These are phyloP conservation scores for Leccinum truebloodii DNA, from an alignment of 768 basidiomycete genomes.

Conservation along the genomic window DNA sequence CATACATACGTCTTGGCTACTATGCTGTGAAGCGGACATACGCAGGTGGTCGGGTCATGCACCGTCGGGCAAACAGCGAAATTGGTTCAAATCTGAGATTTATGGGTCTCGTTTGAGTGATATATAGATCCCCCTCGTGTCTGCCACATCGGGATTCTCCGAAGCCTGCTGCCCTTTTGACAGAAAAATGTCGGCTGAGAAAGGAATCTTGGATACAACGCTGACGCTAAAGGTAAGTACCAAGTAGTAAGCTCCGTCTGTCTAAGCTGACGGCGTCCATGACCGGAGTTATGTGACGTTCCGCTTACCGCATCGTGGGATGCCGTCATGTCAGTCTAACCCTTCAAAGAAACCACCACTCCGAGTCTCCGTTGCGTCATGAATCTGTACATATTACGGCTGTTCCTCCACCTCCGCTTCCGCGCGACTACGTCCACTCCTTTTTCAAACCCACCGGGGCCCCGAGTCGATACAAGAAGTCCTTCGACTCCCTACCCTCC, in stretches of 20 bases:
- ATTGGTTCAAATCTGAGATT: constrained; percentile 34
- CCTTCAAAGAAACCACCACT: constrained; percentile 18
- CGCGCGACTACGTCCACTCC: constrained; percentile 34
- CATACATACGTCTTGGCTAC: constrained; percentile 2
- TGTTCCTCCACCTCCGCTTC: constrained; percentile 16
- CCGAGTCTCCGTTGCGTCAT: constrained; percentile 32
- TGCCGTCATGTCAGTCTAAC: constrained; percentile 34
- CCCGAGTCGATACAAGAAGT: constrained; percentile 39
- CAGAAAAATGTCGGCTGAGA: constrained; percentile 8
- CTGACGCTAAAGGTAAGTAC: neutral
- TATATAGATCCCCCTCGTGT: constrained; percentile 16
- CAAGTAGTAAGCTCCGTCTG: neutral
- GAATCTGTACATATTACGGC: constrained; percentile 25
- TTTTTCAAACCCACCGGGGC: constrained; percentile 31
- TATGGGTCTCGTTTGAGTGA: constrained; percentile 17
- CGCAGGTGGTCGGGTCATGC: constrained; percentile 1
- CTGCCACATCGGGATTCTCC: constrained; percentile 26
- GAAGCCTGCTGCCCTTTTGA: constrained; percentile 7
- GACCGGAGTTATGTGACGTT: constrained; percentile 14
- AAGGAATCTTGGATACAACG: constrained; percentile 1
- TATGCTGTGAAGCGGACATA: constrained; percentile 8
- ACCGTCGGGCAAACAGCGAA: constrained; percentile 12
- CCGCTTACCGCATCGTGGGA: constrained; percentile 27
- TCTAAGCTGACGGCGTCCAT: constrained; percentile 20
- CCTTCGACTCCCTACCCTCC: constrained; percentile 32